These are phyloP conservation scores for Schizonepeta tenuifolia DNA, from an alignment of 257 asterid genomes.

Conservation along the genomic window DNA sequence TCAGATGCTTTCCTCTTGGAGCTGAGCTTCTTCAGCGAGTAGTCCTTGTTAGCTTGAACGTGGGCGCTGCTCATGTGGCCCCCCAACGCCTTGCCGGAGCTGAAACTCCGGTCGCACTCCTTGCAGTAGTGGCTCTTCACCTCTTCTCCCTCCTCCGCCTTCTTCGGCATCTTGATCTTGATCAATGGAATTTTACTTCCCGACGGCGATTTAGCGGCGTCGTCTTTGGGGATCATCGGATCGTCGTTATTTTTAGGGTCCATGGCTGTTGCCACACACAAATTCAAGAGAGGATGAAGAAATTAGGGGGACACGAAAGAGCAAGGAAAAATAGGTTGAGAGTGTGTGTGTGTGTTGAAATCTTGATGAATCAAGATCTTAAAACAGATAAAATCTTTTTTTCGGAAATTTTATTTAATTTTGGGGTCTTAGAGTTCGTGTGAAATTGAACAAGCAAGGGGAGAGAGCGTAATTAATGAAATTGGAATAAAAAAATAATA, in stretches of 20 bases:
- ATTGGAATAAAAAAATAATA: no score
- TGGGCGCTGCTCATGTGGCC: slow-evolving; percentile 88
- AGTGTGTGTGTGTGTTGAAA: no score
- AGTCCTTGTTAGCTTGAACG: slow-evolving; percentile 60
- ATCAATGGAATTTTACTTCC: neutral
- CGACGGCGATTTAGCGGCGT: neutral
- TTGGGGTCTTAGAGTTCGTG: neutral
- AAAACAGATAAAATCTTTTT: neutral
- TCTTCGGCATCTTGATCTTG: slow-evolving; percentile 10
- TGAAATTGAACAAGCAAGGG: no score
- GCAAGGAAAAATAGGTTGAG: no score
- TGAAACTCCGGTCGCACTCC: slow-evolving; percentile 49
- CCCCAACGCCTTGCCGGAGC: slow-evolving; percentile 77
- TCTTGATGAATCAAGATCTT: slow-evolving; percentile 7
- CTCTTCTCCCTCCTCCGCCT: neutral
- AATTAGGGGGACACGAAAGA: no score
- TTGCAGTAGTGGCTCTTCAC: slow-evolving; percentile 44
- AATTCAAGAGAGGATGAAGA: no score
- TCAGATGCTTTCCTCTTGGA: neutral
- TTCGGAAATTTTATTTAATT: no score
- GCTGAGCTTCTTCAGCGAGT: slow-evolving; percentile 34
- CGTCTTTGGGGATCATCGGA: neutral
- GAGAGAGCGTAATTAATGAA: no score
- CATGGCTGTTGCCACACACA: neutral
- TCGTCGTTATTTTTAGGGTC: neutral